Conservation (phyloP, 805 yeast genomes). For the Suhomyces sp. region DNA sequence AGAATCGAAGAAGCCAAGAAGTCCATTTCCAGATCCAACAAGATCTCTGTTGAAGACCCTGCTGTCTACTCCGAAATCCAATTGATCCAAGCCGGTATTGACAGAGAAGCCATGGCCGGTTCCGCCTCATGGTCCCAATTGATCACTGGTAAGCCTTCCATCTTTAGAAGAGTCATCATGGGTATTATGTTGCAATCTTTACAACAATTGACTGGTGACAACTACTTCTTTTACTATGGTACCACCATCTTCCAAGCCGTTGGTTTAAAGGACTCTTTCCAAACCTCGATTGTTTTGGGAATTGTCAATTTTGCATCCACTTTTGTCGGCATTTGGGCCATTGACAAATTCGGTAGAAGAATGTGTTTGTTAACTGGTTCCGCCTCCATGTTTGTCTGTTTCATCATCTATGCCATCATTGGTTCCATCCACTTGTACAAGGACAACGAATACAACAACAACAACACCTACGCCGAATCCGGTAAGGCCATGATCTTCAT, state of each 20-base stretch:
- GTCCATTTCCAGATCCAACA: slow-evolving; percentile 26
- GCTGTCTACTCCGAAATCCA: slow-evolving; percentile 25
- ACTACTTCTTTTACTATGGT: slow-evolving; percentile 67
- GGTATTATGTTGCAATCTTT: slow-evolving; percentile 36
- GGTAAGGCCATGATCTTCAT: slow-evolving; percentile 31
- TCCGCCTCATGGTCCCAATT: slow-evolving; percentile 27
- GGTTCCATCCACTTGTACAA: slow-evolving; percentile 23
- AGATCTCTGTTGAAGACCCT: slow-evolving; percentile 23
- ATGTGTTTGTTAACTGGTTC: slow-evolving; percentile 50
- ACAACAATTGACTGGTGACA: slow-evolving; percentile 64
- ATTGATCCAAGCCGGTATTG: slow-evolving; percentile 30
- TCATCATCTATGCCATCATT: slow-evolving; percentile 25
- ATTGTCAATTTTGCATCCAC: slow-evolving; percentile 57
- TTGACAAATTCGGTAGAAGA: slow-evolving; percentile 58
- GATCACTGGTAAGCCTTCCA: slow-evolving; percentile 28
- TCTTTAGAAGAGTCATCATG: slow-evolving; percentile 23
- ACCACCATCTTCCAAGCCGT: slow-evolving; percentile 61
- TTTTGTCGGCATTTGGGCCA: slow-evolving; percentile 49
- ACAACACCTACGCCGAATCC: slow-evolving; percentile 25
- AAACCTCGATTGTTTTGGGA: slow-evolving; percentile 61
- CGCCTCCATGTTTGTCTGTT: slow-evolving; percentile 25
- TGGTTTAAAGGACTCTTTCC: slow-evolving; percentile 55
- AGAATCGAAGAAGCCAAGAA: slow-evolving; percentile 26
- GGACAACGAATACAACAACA: slow-evolving; percentile 11
- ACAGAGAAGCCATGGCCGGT: slow-evolving; percentile 28